Base-by-base conservation (phyloP, 2,329 filamentous ascomycete species). In the Daldinia eschscholtzii region DNA sequence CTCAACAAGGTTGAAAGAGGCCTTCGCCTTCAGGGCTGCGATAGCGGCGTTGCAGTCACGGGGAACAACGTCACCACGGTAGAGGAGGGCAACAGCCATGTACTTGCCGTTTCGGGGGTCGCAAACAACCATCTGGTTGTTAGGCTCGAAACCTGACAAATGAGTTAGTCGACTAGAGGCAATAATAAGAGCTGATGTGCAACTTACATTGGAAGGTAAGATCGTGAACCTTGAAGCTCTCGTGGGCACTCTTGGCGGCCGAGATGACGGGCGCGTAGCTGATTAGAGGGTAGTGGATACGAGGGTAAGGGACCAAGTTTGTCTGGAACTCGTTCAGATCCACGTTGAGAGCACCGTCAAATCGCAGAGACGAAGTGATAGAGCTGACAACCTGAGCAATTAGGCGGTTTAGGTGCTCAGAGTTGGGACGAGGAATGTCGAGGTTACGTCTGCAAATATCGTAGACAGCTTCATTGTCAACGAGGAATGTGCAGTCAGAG, bases 151-250 rank as follows among this genome's bases (percentile, higher is more conserved):
- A 83, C 90, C 89, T 91, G 63, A 57, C 26, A 26, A n/a, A 59
- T 33, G 28, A 39, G 57, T 75, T 61, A 75, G 72, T 55, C 41
- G 15, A 52, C 44, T 42, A 28, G 33, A 12, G 12, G 1, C 15
- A 26, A 52, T 12, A 30, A 15, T 39, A 18, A 52, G 6, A 44
- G 9, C 26, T 26, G 20, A 60, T 30, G 20, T 30, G 6, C 20
- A 26, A 83, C 87, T 78, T 84, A 92, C 90, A 92, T 80, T 92
- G 89, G 83, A 91, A 89, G 78, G 90, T 92, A 71, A 92, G 82
- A 73, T 96, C 93, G 70, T 89, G 87, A 62, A 94, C 91, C 86
- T 93, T 93, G 89, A 94, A 94, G 85, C 91, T 93, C 85, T 96
- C 93, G 79, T 96, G 93, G 55, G 90, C 88, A 81, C 91, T 93